Evolutionary conservation across 2,329 filamentous ascomycete species (phyloP).

Genomic region (Fusarium fujikuroi): DNA sequence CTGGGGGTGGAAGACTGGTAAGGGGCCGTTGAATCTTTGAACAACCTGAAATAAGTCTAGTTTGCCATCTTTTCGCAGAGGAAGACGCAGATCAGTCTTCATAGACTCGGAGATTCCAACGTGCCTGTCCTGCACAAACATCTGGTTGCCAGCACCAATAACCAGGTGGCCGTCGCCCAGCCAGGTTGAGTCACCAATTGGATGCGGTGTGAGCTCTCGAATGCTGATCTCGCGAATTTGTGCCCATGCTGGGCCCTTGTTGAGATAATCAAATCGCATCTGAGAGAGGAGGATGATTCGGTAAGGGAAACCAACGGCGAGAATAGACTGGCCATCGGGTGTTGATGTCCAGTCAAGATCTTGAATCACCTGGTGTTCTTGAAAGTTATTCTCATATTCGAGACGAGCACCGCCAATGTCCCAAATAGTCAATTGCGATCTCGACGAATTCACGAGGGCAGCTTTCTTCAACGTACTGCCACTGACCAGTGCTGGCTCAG

Average conservation of each 20-base stretch:
- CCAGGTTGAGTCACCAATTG: conserved; percentile 95
- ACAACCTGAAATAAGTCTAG: conserved; percentile 85
- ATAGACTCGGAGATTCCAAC: conserved; percentile 72
- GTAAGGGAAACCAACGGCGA: conserved; percentile 93
- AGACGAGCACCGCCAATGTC: conserved; percentile 83
- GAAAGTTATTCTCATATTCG: conserved; percentile 82
- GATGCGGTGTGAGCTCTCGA: conserved; percentile 83
- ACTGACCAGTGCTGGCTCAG: conserved; percentile 79
- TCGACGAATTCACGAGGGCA: conserved; percentile 78
- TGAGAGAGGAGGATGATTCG: conserved; percentile 85
- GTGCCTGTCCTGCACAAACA: conserved; percentile 85
- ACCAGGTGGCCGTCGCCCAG: conserved; percentile 85
- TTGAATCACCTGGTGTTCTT: conserved; percentile 77
- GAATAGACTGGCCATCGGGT: conserved; percentile 85
- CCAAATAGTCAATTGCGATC: conserved; percentile 88
- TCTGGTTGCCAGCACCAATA: conserved; percentile 89
- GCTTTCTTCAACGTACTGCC: conserved; percentile 89
- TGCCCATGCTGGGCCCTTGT: conserved; percentile 89
- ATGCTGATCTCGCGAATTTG: conserved; percentile 85
- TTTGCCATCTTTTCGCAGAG: conserved; percentile 59
- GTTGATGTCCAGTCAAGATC: conserved; percentile 96
- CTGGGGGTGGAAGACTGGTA: conserved; percentile 93
- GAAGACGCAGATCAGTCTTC: conserved; percentile 62
- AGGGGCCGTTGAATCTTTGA: conserved; percentile 83
- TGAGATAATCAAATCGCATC: conserved; percentile 90